Conservation (phyloP, 805 yeast genomes). For the Metschnikowia continentalis region DNA sequence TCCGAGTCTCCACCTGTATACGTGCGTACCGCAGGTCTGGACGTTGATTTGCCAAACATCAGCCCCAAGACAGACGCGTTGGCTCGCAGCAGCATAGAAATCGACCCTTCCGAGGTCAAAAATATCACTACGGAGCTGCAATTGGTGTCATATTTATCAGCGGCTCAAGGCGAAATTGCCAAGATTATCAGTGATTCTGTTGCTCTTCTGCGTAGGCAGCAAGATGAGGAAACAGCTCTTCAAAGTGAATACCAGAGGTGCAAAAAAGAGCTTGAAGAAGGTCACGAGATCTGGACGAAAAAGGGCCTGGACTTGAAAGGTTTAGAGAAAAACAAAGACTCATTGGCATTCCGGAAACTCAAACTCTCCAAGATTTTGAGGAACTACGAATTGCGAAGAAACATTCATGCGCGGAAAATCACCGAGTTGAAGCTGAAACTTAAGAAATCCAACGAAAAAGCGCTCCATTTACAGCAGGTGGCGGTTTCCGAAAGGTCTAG, state of each 20-base stretch:
- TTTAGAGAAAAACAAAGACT: conserved; percentile 29
- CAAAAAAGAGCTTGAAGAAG: conserved; percentile 37
- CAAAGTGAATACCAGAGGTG: conserved; percentile 10
- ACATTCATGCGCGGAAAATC: conserved; percentile 9
- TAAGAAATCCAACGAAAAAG: conserved; percentile 11
- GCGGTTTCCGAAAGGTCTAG: conserved; percentile 8
- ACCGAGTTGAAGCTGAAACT: conserved; percentile 12
- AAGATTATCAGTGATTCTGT: conserved; percentile 6
- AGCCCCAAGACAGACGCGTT: neutral
- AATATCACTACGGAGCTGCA: neutral
- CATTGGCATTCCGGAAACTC: conserved; percentile 30
- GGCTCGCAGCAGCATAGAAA: neutral
- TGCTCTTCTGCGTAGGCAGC: conserved; percentile 4
- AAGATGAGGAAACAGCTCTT: conserved; percentile 10
- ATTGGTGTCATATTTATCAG: neutral
- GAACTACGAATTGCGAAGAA: conserved; percentile 6
- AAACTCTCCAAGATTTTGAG: conserved; percentile 25
- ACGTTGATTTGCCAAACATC: neutral
- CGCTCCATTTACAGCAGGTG: conserved; percentile 6
- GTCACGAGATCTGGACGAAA: conserved; percentile 25
- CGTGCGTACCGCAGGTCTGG: conserved; percentile 22
- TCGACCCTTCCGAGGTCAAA: neutral
- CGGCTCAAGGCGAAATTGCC: conserved; percentile 5
- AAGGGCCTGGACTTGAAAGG: conserved; percentile 31
- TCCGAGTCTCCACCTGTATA: conserved; percentile 32